Percentiles rank a stretch among this genome's conserved stretches.
These are phyloP conservation scores for Sugiyamaella floridensis DNA, from an alignment of 805 yeast genomes.

Conservation along the genomic window DNA sequence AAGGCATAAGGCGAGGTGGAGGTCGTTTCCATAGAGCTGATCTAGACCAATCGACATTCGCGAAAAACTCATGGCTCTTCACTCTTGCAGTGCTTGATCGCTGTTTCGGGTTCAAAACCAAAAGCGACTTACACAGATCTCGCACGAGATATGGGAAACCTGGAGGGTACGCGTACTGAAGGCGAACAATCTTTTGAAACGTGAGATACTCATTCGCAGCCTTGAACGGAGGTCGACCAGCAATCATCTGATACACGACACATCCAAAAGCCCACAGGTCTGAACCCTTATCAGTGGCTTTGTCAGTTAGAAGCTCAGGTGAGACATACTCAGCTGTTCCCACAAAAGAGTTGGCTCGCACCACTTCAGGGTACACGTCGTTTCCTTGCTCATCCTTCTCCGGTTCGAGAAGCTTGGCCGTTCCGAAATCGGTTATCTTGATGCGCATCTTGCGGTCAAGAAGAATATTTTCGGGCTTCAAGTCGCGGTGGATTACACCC, in stretches of 20 bases:
- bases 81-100: slow-evolving; percentile 54
- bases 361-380: slow-evolving; percentile 31
- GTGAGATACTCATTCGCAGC: slow-evolving; percentile 80
- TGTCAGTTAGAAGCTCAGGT: slow-evolving; percentile 76
- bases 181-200: slow-evolving; percentile 76
- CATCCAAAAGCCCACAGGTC: slow-evolving; percentile 97
- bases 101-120: slow-evolving; percentile 63
- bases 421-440: slow-evolving; percentile 95
- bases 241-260: slow-evolving; percentile 71
- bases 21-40: slow-evolving; percentile 59
- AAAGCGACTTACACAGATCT: slow-evolving; percentile 57
- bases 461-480: slow-evolving; percentile 89
- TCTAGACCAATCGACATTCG: slow-evolving; percentile 61
- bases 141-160: slow-evolving; percentile 58
- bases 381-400: slow-evolving; percentile 20
- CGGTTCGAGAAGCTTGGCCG: slow-evolving; percentile 69
- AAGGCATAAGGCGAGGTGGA: slow-evolving; percentile 66
- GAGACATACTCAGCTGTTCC: slow-evolving; percentile 97
- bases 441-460: slow-evolving; percentile 79
- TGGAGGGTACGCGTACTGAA: slow-evolving; percentile 66
- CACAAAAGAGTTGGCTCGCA: slow-evolving; percentile 62
- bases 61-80: slow-evolving; percentile 67
- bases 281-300: slow-evolving; percentile 73
- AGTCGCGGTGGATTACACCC: slow-evolving; percentile 88
- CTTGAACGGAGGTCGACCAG: slow-evolving; percentile 84